A percentile compares a stretch with the other conserved stretches of the same genome.
phyloP scores from a whole-genome alignment of 345 rosid genomes.

The Erucastrum elatum region DNA sequence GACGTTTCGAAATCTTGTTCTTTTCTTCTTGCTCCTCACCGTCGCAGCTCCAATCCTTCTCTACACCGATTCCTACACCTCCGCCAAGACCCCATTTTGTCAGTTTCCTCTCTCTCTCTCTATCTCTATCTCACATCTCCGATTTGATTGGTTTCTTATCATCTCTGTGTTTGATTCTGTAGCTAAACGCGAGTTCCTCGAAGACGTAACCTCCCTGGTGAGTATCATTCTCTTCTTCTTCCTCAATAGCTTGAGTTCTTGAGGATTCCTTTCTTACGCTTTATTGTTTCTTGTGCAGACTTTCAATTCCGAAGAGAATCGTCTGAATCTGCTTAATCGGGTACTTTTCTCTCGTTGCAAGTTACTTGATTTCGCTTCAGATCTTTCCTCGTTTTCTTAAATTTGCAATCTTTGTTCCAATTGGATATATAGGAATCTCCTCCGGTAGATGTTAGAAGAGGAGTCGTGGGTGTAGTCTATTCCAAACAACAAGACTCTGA shows the following conservation, averaged over 20 bases:
- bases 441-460: slow-evolving; percentile 50
- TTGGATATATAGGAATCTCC: slow-evolving; percentile 52
- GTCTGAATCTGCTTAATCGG: slow-evolving; percentile 73
- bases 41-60: slow-evolving; percentile 80
- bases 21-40: slow-evolving; percentile 60
- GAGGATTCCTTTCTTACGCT: slow-evolving; percentile 11
- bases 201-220: slow-evolving; percentile 69
- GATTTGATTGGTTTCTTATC: neutral
- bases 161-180: slow-evolving; percentile 29
- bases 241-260: slow-evolving; percentile 5
- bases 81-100: slow-evolving; percentile 56
- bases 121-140: neutral
- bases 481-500: slow-evolving; percentile 38
- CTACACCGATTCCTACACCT: slow-evolving; percentile 53
- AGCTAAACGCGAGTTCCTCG: slow-evolving; percentile 70
- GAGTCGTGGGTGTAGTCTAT: slow-evolving; percentile 58
- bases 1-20: slow-evolving; percentile 69
- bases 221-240: slow-evolving; percentile 28
- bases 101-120: slow-evolving; percentile 1
- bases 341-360: slow-evolving; percentile 32
- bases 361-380: slow-evolving; percentile 1
- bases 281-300: slow-evolving; percentile 45
- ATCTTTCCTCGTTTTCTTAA: slow-evolving; percentile 15
- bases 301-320: slow-evolving; percentile 52
- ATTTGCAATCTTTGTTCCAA: slow-evolving; percentile 14